Evolutionary conservation across 83 land plant genomes (phyloP).

Genomic region (Isoetes engelmannii): DNA sequence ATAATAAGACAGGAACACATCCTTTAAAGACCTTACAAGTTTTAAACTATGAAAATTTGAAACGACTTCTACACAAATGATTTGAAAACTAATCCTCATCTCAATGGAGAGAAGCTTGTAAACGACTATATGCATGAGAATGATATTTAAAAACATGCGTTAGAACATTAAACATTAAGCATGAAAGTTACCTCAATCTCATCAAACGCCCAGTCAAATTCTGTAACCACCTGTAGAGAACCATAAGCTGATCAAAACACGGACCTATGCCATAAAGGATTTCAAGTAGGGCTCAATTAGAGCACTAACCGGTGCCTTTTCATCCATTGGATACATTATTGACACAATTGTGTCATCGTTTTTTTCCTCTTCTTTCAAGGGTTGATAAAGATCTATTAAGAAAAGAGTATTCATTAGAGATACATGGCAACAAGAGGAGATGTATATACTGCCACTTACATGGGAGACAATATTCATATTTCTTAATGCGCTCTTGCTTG

Average conservation of each 20-base stretch:
- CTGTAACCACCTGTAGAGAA: slow-evolving; percentile 25
- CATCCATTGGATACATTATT: slow-evolving; percentile 37
- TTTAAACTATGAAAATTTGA: too few relatives aligned
- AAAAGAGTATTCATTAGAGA: neutral
- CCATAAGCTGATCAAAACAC: neutral
- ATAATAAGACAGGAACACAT: neutral
- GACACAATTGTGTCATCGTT: slow-evolving; percentile 29
- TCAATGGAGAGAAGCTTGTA: too few relatives aligned
- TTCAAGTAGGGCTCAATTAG: neutral
- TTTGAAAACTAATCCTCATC: too few relatives aligned
- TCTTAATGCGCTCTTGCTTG: slow-evolving; percentile 80
- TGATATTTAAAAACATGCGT: too few relatives aligned
- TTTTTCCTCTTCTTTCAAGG: slow-evolving; percentile 27
- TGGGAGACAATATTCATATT: slow-evolving; percentile 94
- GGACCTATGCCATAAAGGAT: neutral
- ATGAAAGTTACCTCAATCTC: slow-evolving; percentile 26
- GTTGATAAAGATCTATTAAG: slow-evolving; percentile 31
- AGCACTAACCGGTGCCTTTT: slow-evolving; percentile 31
- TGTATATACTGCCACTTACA: slow-evolving; percentile 43
- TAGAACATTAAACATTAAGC: neutral
- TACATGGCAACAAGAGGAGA: neutral
- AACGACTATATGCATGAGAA: too few relatives aligned
- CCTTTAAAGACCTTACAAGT: too few relatives aligned
- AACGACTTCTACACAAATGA: too few relatives aligned
- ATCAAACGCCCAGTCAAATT: slow-evolving; percentile 40